A percentile compares a stretch with the other conserved stretches of the same genome.
Conservation (phyloP, 2,329 filamentous ascomycete species). For the Aspergillus awamori region DNA sequence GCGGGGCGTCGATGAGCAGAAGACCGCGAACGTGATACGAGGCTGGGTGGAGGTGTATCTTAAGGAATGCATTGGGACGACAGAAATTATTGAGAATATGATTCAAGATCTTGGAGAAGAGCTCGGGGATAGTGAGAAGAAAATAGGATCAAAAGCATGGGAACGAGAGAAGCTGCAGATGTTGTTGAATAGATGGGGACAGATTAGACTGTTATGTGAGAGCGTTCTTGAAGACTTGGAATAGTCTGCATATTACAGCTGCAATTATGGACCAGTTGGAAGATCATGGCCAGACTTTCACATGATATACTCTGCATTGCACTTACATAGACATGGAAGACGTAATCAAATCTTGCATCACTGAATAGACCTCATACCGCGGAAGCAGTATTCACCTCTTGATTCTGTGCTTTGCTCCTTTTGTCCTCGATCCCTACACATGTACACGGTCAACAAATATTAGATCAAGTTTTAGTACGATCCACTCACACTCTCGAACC, state of each 20-base stretch:
- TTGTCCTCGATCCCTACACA: too few species aligned
- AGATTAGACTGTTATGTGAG: constrained; percentile 34
- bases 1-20: constrained; percentile 21
- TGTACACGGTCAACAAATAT: too few species aligned
- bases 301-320: too few species aligned
- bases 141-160: background rate
- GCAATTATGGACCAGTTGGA: too few species aligned
- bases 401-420: too few species aligned
- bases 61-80: constrained; percentile 27
- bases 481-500: too few species aligned
- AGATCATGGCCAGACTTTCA: too few species aligned
- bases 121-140: background rate
- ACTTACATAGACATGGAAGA: too few species aligned
- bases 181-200: constrained; percentile 35
- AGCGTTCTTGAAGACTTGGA: constrained; percentile 15
- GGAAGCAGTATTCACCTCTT: too few species aligned
- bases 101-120: background rate
- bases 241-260: background rate
- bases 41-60: constrained; percentile 32
- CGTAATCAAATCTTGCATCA: too few species aligned
- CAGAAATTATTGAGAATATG: constrained; percentile 13
- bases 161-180: constrained; percentile 21
- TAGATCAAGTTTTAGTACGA: too few species aligned
- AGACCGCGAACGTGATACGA: constrained; percentile 29
- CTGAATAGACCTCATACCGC: too few species aligned